phyloP scores from a whole-genome alignment of 2,329 filamentous ascomycete genomes.

The Aurifilum marmelostoma region DNA sequence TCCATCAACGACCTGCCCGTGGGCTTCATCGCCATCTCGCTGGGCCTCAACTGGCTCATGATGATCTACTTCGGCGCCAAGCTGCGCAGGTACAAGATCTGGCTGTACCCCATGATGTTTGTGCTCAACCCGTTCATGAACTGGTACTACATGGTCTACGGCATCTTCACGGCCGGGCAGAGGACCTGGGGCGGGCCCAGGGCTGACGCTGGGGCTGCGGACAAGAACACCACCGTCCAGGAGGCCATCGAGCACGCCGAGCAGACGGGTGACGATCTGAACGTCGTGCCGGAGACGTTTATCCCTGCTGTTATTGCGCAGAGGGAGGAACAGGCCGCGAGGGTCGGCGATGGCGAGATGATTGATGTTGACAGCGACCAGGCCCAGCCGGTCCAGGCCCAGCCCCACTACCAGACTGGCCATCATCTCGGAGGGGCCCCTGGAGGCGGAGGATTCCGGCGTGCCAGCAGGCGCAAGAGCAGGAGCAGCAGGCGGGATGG shows the following conservation, averaged over 20 bases:
- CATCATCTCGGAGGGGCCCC: conserved; percentile 28
- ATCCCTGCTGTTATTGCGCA: conserved; percentile 60
- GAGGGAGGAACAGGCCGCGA: conserved; percentile 36
- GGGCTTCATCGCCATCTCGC: conserved; percentile 89
- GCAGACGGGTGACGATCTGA: conserved; percentile 81
- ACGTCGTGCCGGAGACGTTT: conserved; percentile 87
- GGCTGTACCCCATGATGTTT: conserved; percentile 96
- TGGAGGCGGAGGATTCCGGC: not conserved
- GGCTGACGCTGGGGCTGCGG: conserved; percentile 82
- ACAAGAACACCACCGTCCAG: conserved; percentile 73
- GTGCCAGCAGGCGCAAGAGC: conserved; percentile 20
- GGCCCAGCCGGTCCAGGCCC: not conserved
- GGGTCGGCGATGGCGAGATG: conserved; percentile 23
- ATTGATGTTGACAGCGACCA: not conserved
- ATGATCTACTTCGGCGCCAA: conserved; percentile 96
- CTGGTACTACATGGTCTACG: conserved; percentile 98
- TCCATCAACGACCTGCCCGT: conserved; percentile 79
- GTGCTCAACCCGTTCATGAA: conserved; percentile 95
- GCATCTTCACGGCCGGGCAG: conserved; percentile 91
- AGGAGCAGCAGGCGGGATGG: conserved; percentile 38
- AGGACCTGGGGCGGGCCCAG: conserved; percentile 94
- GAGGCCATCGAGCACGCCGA: conserved; percentile 84
- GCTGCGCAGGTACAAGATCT: conserved; percentile 87
- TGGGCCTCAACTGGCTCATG: conserved; percentile 90
- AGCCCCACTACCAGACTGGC: not conserved